phyloP scores from a whole-genome alignment of 1,284 basidiomycete genomes.

The Ustilago loliicola region DNA sequence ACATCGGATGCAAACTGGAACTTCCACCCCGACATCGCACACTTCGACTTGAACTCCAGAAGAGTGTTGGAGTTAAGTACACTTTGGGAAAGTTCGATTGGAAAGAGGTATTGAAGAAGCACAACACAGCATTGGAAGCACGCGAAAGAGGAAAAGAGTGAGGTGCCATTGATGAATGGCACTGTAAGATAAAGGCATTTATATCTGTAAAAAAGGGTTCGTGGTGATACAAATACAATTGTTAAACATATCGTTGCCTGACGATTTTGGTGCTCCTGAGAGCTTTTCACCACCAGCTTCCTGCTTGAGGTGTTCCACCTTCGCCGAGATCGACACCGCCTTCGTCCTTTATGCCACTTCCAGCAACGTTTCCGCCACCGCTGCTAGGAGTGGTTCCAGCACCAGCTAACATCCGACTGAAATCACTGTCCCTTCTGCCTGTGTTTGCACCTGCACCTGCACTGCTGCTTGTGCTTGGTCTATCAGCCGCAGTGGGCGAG shows the following conservation, averaged over 20 bases:
- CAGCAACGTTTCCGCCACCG: neutral
- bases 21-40: conserved; percentile 25
- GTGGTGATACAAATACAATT: neutral
- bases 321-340: conserved; percentile 24
- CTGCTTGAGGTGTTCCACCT: conserved; percentile 40
- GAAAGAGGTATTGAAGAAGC: neutral
- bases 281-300: conserved; percentile 39
- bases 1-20: conserved; percentile 8
- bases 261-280: too few species aligned
- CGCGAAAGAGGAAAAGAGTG: neutral
- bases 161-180: neutral
- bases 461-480: neutral
- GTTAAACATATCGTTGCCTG: too few species aligned
- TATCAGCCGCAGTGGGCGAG: neutral
- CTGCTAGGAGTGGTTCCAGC: neutral
- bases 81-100: neutral
- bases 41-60: conserved; percentile 27
- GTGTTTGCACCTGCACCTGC: neutral
- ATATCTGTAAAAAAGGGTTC: neutral
- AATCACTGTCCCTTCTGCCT: neutral
- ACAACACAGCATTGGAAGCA: neutral
- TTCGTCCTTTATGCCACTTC: neutral
- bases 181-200: too few species aligned
- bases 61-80: conserved; percentile 15
- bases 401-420: neutral